Evolutionary conservation across 495 filamentous ascomycete species (phyloP).

Genomic region (Daldinia decipiens): DNA sequence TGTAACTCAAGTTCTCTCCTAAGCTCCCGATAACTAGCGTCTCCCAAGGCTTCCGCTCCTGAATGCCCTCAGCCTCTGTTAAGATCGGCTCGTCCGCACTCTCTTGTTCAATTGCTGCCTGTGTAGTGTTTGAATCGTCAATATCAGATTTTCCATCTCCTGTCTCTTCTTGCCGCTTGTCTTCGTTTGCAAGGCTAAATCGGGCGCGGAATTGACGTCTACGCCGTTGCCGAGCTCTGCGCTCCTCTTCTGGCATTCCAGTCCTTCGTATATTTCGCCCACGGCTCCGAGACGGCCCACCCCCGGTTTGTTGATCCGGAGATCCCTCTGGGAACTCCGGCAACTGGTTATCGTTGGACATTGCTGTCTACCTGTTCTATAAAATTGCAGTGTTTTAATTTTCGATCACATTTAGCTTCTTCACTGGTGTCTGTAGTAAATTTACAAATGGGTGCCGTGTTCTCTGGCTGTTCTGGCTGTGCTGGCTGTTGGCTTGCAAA

Average conservation of each 20-base stretch:
- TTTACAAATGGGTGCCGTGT: background rate
- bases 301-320: background rate
- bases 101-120: slow-evolving; percentile 10
- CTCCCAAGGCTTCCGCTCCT: slow-evolving; percentile 45
- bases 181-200: slow-evolving; percentile 4
- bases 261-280: slow-evolving; percentile 19
- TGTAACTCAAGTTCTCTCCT: slow-evolving; percentile 53
- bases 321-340: slow-evolving; percentile 10
- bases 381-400: background rate
- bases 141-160: slow-evolving; percentile 6
- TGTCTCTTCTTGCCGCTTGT: background rate
- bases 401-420: background rate
- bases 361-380: background rate
- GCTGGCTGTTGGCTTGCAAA: slow-evolving; percentile 20
- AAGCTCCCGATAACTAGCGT: slow-evolving; percentile 43
- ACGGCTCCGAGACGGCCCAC: background rate
- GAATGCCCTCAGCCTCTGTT: slow-evolving; percentile 1
- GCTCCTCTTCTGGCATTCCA: slow-evolving; percentile 45
- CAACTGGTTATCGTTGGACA: slow-evolving; percentile 9
- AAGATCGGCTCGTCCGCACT: background rate
- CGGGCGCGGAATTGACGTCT: slow-evolving; percentile 24
- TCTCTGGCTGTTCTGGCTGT: slow-evolving; percentile 22
- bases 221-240: slow-evolving; percentile 33
- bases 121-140: background rate
- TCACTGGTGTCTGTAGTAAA: background rate